A percentile compares a stretch with the other conserved stretches of the same genome.
These are phyloP conservation scores for Curvularia hawaiiensis DNA, from an alignment of 2,329 filamentous ascomycete species.

Conservation along the genomic window DNA sequence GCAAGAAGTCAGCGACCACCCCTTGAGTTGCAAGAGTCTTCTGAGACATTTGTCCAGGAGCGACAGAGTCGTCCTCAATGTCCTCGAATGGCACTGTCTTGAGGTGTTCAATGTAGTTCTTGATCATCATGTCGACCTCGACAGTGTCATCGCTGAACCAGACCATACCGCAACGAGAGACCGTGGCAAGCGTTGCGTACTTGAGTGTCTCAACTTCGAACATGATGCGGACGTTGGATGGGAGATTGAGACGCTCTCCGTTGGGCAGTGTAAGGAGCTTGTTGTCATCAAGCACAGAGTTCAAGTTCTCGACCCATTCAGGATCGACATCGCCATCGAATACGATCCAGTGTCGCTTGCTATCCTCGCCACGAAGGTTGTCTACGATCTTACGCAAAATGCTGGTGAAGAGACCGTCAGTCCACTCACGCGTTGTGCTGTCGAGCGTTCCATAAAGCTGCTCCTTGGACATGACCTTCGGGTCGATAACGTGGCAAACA, in stretches of 20 bases:
- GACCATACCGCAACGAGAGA: slow-evolving; percentile 99
- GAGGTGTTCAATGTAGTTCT: slow-evolving; percentile 85
- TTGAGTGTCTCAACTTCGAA: slow-evolving; percentile 98
- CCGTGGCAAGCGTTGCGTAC: slow-evolving; percentile 97
- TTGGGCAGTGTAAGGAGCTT: slow-evolving; percentile 97
- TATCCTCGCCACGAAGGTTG: slow-evolving; percentile 95
- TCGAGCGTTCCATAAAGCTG: slow-evolving; percentile 94
- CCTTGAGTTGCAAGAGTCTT: slow-evolving; percentile 80
- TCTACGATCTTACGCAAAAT: slow-evolving; percentile 98
- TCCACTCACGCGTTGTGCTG: slow-evolving; percentile 97
- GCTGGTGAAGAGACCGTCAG: slow-evolving; percentile 96
- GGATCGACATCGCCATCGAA: slow-evolving; percentile 99
- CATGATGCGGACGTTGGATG: slow-evolving; percentile 96
- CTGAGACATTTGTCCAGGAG: slow-evolving; percentile 55
- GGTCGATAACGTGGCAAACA: slow-evolving; percentile 96
- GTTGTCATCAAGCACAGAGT: slow-evolving; percentile 99
- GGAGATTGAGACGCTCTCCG: slow-evolving; percentile 94
- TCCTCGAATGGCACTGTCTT: slow-evolving; percentile 89
- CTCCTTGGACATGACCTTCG: slow-evolving; percentile 99
- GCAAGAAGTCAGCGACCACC: slow-evolving; percentile 78
- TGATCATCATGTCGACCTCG: slow-evolving; percentile 87
- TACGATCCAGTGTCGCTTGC: slow-evolving; percentile 98
- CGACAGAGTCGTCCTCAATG: slow-evolving; percentile 86
- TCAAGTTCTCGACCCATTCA: slow-evolving; percentile 99
- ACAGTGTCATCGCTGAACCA: slow-evolving; percentile 99